These are phyloP conservation scores for Fusarium sp. DNA, from an alignment of 2,329 filamentous ascomycete species.

Conservation along the genomic window DNA sequence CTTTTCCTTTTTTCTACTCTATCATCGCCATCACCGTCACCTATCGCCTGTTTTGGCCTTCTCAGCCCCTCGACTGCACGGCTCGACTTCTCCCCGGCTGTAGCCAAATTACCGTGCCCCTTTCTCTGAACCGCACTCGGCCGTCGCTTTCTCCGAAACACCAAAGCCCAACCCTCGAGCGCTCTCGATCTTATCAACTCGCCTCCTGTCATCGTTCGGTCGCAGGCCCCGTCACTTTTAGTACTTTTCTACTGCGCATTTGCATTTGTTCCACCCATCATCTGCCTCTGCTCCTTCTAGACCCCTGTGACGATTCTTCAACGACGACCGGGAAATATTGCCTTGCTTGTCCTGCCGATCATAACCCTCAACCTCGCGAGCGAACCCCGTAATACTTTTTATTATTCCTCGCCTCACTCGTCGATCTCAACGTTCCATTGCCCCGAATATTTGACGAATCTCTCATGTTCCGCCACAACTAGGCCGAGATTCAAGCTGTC, in stretches of 20 bases:
- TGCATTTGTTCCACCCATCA: conserved; percentile 40
- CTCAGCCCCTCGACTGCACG: conserved; percentile 40
- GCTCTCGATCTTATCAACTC: conserved; percentile 35
- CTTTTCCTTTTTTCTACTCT: conserved; percentile 36
- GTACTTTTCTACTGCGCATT: conserved; percentile 39
- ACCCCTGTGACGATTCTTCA: conserved; percentile 39
- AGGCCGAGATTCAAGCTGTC: conserved; percentile 47
- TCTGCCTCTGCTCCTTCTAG: conserved; percentile 43
- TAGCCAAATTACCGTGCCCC: conserved; percentile 44
- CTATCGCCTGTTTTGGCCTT: conserved; percentile 37
- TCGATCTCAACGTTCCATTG: conserved; percentile 32
- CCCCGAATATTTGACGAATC: conserved; percentile 34
- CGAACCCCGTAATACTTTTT: conserved; percentile 45
- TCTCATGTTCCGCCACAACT: conserved; percentile 48
- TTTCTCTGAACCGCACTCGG: conserved; percentile 44
- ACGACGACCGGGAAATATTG: conserved; percentile 39
- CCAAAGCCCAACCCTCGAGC: conserved; percentile 30
- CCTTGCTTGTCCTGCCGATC: conserved; percentile 26
- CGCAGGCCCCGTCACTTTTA: conserved; percentile 44
- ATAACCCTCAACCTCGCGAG: conserved; percentile 33
- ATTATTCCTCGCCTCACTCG: conserved; percentile 24
- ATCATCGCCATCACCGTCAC: conserved; percentile 45
- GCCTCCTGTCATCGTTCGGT: conserved; percentile 43
- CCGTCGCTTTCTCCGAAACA: conserved; percentile 38
- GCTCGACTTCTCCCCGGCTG: conserved; percentile 33